Base-by-base conservation (phyloP, 176 grass and related monocot species). In the Oryza longistaminata region DNA sequence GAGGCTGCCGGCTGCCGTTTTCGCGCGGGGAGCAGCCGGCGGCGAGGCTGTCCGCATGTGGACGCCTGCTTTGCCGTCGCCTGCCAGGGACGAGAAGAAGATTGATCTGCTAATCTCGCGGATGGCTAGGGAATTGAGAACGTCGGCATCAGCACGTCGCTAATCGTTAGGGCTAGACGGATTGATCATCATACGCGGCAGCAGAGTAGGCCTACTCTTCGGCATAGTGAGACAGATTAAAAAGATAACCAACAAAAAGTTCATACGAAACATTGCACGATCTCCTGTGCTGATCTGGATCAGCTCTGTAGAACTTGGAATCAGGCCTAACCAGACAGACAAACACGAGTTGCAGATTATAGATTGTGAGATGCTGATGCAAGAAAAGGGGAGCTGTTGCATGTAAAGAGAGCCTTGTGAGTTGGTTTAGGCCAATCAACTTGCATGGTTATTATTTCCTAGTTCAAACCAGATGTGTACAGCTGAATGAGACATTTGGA, bases 331-430 rank as follows among this genome's bases (percentile, higher is more conserved):
- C 46, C 24, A 6, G 48, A 65, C 50, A 27, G 12, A 25, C 62
- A 52, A 17, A 58, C 1, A 58, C 58, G 48, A 46, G 16, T 27
- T 1, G 33, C 19, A 33, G 31, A 61, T 13, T 19, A 53, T 1
- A 31, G 26, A 27, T 70, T 19, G 5, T 64, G 82, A 53, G 82
- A 65, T 9, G 79, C 72, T 48, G 79, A 90, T 74, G 84, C 73
- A 25, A 45, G 66, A 42, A 35, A 46, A 12, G 78, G 0, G 78
- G 0, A 65, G 55, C 16, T 45, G 43, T 82, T 39, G 43, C 19
- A 17, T 86, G 78, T 65, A 73, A 82, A 86, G 72, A 85, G 43
- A 1, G 29, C 21, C 53, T 73, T 48, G 24, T 26, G 87, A 34
- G 82, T 25, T 71, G 70, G 39, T 69, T 77, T 44, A 33, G 29